Evolutionary conservation across 768 basidiomycete species (phyloP).

Genomic region (Candolleomyces aberdarensis): DNA sequence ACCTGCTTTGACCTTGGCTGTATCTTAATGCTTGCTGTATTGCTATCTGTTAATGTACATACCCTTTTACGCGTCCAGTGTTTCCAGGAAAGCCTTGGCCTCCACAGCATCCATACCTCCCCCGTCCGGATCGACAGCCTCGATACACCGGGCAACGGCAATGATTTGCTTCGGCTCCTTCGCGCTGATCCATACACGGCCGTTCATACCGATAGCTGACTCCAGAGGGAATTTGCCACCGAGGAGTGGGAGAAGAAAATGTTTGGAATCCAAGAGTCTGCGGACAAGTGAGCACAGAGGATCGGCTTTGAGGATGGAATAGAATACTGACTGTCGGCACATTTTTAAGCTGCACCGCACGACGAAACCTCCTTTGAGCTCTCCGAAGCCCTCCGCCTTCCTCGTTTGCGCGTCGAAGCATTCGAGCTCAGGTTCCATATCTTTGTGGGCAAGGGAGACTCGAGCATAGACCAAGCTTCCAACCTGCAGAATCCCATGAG

Average conservation of each 20-base stretch:
- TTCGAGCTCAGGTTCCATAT: slow-evolving; percentile 97
- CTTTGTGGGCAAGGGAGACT: slow-evolving; percentile 90
- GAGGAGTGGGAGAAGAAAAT: slow-evolving; percentile 79
- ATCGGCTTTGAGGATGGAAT: neutral
- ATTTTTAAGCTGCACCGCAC: slow-evolving; percentile 78
- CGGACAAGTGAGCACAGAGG: slow-evolving; percentile 4
- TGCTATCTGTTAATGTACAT: neutral
- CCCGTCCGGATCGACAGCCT: slow-evolving; percentile 75
- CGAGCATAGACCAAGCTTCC: slow-evolving; percentile 90
- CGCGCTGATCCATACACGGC: slow-evolving; percentile 84
- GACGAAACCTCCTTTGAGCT: slow-evolving; percentile 86
- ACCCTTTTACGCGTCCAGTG: slow-evolving; percentile 35
- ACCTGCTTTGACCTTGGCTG: neutral
- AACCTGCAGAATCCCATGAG: slow-evolving; percentile 50
- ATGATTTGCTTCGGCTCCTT: slow-evolving; percentile 74
- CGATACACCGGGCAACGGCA: slow-evolving; percentile 73
- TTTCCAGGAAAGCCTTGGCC: slow-evolving; percentile 50
- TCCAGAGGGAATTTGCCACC: slow-evolving; percentile 85
- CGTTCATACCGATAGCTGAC: slow-evolving; percentile 87
- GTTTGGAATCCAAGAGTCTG: slow-evolving; percentile 76
- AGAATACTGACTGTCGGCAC: slow-evolving; percentile 70
- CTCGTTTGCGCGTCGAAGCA: slow-evolving; percentile 93
- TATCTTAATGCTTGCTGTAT: neutral
- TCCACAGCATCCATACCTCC: slow-evolving; percentile 54
- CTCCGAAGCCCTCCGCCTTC: slow-evolving; percentile 92